These are phyloP conservation scores for Corinectria fuckeliana DNA, from an alignment of 2,329 filamentous ascomycete species.

Conservation along the genomic window DNA sequence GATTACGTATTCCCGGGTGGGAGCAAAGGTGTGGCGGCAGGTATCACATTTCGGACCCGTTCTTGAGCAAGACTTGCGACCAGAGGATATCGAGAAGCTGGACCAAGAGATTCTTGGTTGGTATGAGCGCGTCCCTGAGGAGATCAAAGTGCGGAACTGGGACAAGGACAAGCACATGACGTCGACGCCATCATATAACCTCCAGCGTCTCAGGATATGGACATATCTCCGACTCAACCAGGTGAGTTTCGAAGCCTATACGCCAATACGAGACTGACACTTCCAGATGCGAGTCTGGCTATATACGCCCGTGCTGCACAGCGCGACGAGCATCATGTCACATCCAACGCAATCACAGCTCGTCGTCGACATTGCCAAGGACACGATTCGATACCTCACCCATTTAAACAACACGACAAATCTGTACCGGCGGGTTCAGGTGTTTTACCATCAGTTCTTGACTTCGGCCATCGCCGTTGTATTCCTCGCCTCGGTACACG, in stretches of 20 bases:
- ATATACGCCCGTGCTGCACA: constrained; percentile 86
- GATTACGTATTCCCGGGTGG: constrained; percentile 83
- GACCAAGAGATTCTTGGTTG: constrained; percentile 87
- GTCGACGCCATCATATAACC: constrained; percentile 66
- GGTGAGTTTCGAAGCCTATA: constrained; percentile 38
- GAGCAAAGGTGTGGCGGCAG: constrained; percentile 85
- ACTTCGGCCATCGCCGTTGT: constrained; percentile 77
- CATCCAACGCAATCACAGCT: constrained; percentile 76
- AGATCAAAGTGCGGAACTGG: constrained; percentile 67
- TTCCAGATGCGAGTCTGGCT: constrained; percentile 79
- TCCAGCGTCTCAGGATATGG: constrained; percentile 79
- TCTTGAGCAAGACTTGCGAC: constrained; percentile 68
- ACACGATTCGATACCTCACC: constrained; percentile 75
- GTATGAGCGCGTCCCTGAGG: constrained; percentile 77
- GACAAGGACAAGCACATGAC: constrained; percentile 57
- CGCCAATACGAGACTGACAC: constrained; percentile 8
- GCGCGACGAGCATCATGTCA: constrained; percentile 79
- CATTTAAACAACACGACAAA: constrained; percentile 75
- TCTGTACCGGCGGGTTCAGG: constrained; percentile 74
- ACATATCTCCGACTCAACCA: constrained; percentile 89
- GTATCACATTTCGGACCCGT: constrained; percentile 71
- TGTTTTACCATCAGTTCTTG: constrained; percentile 82
- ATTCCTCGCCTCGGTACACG: constrained; percentile 78
- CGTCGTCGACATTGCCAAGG: constrained; percentile 76
- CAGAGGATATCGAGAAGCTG: constrained; percentile 78